phyloP scores from a whole-genome alignment of 129 eudicot genomes.

The Centella asiatica region DNA sequence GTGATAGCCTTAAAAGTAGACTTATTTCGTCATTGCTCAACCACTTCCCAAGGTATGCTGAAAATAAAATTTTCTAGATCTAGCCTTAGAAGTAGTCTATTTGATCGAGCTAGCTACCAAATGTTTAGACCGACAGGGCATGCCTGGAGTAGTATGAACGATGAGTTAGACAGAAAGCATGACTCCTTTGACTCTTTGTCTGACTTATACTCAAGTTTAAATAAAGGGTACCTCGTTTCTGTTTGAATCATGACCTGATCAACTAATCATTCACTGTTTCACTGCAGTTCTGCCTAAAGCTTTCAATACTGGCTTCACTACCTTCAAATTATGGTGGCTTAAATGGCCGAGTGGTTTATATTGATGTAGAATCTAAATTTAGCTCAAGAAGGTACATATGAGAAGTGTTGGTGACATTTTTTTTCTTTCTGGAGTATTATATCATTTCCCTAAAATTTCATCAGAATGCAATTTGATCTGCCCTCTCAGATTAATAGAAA shows the following conservation, averaged over 20 bases:
- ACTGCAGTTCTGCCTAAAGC: slow-evolving; percentile 79
- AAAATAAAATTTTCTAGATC: too few relatives aligned
- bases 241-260: neutral
- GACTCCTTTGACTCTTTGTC: too few relatives aligned
- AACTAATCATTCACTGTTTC: neutral
- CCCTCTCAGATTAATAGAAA: slow-evolving; percentile 63
- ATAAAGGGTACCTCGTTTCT: too few relatives aligned
- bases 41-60: too few relatives aligned
- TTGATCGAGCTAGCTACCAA: too few relatives aligned
- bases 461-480: slow-evolving; percentile 7
- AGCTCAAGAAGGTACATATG: slow-evolving; percentile 59
- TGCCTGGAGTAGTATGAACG: too few relatives aligned
- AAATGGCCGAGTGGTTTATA: slow-evolving; percentile 68
- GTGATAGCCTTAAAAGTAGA: too few relatives aligned
- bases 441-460: neutral
- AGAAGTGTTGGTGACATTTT: neutral
- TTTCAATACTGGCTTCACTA: slow-evolving; percentile 67
- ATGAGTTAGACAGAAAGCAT: too few relatives aligned
- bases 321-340: slow-evolving; percentile 74
- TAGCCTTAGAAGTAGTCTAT: too few relatives aligned
- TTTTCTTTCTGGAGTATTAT: neutral
- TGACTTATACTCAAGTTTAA: too few relatives aligned
- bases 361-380: slow-evolving; percentile 89
- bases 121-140: too few relatives aligned
- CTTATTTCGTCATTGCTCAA: too few relatives aligned